Percentiles rank a stretch among this genome's conserved stretches.
These are phyloP conservation scores for Gardenia jasminoides DNA, from an alignment of 257 asterid species.

Conservation along the genomic window DNA sequence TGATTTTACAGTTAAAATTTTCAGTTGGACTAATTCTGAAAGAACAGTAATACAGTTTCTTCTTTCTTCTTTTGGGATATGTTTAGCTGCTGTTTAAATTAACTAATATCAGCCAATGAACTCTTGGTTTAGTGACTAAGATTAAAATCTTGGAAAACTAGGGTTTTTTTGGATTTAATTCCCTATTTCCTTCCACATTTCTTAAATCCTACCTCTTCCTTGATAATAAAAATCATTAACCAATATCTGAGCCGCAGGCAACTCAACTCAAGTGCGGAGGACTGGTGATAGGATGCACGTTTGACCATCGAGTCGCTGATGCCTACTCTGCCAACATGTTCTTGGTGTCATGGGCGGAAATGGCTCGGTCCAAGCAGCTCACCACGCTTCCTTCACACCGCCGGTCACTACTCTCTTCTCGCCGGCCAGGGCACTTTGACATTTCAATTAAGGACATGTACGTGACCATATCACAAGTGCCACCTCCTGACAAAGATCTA, in stretches of 20 bases:
- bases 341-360: slow-evolving; percentile 62
- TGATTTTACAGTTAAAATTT: neutral
- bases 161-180: no score
- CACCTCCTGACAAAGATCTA: slow-evolving; percentile 15
- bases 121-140: no score
- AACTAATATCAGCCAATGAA: no score
- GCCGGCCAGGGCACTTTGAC: slow-evolving; percentile 42
- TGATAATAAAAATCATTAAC: no score
- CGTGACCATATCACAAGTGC: slow-evolving; percentile 25
- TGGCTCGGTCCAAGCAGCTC: slow-evolving; percentile 37
- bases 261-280: slow-evolving; percentile 64
- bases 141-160: no score
- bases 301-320: slow-evolving; percentile 69
- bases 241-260: slow-evolving; percentile 27
- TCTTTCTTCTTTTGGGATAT: no score
- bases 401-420: slow-evolving; percentile 54
- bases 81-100: no score
- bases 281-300: slow-evolving; percentile 57
- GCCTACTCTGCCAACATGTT: slow-evolving; percentile 82
- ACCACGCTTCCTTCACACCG: slow-evolving; percentile 57
- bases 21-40: neutral
- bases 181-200: no score
- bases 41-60: no score
- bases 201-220: no score
- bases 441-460: slow-evolving; percentile 35